These are phyloP conservation scores for Kodamaea anthophila DNA, from an alignment of 1,139 yeast genomes.

Conservation along the genomic window DNA sequence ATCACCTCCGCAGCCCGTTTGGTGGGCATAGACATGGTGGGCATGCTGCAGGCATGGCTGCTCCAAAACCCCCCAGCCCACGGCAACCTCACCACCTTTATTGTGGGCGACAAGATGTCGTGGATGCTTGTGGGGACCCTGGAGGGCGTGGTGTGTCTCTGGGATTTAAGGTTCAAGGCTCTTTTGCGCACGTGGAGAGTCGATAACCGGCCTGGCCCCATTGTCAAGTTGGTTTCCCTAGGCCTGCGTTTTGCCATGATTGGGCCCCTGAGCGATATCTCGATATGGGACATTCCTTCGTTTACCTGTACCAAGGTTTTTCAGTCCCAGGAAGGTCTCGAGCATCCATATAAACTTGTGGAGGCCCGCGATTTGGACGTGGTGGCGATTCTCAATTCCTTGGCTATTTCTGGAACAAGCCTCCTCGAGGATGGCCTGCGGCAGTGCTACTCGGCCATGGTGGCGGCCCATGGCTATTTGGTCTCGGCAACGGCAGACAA, in stretches of 20 bases:
- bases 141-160: conserved; percentile 64
- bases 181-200: conserved; percentile 56
- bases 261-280: conserved; percentile 65
- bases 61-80: conserved; percentile 54
- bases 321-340: conserved; percentile 14
- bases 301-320: conserved; percentile 57
- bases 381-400: conserved; percentile 12
- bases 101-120: conserved; percentile 42
- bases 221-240: conserved; percentile 1
- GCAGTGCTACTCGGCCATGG: conserved; percentile 14
- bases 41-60: conserved; percentile 40
- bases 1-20: conserved; percentile 53
- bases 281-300: conserved; percentile 73
- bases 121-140: conserved; percentile 77
- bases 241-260: conserved; percentile 40
- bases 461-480: conserved; percentile 12
- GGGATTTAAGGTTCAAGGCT: conserved; percentile 73
- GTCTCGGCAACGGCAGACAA: conserved; percentile 25
- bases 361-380: conserved; percentile 20
- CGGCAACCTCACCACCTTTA: conserved; percentile 61
- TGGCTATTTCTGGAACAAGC: conserved; percentile 7
- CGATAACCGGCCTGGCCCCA: conserved; percentile 2
- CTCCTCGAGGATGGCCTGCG: conserved; percentile 5
- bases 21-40: conserved; percentile 52
- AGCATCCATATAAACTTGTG: conserved; percentile 27